A percentile compares a stretch with the other conserved stretches of the same genome.
Conservation (phyloP, 768 basidiomycete genomes). For the Crassisporium funariophilum region DNA sequence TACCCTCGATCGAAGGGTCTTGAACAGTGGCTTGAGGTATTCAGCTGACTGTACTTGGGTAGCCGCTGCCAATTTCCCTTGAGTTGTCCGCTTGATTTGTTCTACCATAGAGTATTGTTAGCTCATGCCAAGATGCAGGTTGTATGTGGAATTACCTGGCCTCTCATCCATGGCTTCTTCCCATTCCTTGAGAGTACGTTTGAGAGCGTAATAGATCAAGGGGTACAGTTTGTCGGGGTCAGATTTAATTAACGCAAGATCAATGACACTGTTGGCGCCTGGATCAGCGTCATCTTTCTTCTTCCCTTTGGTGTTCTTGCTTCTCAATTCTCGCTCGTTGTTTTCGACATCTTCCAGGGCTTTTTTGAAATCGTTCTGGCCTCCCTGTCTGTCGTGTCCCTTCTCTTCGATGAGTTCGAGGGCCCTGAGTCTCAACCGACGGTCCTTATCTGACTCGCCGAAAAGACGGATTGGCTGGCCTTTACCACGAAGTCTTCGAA, state of each 20-base stretch:
- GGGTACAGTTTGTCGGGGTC: conserved; percentile 97
- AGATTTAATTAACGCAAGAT: conserved; percentile 80
- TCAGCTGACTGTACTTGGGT: conserved; percentile 95
- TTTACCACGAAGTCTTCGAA: conserved; percentile 85
- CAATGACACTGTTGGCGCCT: conserved; percentile 61
- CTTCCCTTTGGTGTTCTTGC: conserved; percentile 58
- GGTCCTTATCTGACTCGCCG: conserved; percentile 93
- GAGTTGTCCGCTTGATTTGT: conserved; percentile 81
- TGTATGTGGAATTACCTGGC: conserved; percentile 56
- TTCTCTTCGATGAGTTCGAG: conserved; percentile 95
- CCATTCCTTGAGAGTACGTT: conserved; percentile 94
- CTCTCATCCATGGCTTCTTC: conserved; percentile 92
- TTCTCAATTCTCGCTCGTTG: conserved; percentile 65
- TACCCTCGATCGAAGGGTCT: conserved; percentile 83
- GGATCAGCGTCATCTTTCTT: conserved; percentile 67
- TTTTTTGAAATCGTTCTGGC: conserved; percentile 95
- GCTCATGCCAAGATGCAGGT: conserved; percentile 4
- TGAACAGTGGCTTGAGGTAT: conserved; percentile 97
- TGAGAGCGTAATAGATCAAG: conserved; percentile 93
- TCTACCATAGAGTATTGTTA: conserved; percentile 58
- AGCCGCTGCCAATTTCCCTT: conserved; percentile 93
- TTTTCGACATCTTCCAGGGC: conserved; percentile 86
- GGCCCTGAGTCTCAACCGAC: conserved; percentile 85
- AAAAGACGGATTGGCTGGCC: conserved; percentile 95
- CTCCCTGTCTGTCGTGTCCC: conserved; percentile 74